Conservation (phyloP, 768 basidiomycete species). For the Tubosaeta brunneosetosa region DNA sequence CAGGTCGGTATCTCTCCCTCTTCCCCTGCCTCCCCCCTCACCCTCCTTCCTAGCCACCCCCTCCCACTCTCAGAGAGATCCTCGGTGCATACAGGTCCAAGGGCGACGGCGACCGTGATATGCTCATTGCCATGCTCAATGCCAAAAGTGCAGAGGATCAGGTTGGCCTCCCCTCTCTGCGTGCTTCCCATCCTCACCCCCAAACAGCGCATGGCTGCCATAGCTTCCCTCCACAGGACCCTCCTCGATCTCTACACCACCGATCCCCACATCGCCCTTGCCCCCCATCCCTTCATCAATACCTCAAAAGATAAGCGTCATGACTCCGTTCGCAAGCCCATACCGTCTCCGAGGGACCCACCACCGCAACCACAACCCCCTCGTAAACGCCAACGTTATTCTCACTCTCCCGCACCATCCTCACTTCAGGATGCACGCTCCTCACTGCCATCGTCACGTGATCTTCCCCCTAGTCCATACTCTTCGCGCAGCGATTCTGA, state of each 20-base stretch:
- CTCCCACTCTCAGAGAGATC: conserved; percentile 81
- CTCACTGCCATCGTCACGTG: conserved; percentile 37
- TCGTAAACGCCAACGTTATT: conserved; percentile 61
- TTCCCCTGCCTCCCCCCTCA: not conserved
- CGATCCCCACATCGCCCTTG: conserved; percentile 30
- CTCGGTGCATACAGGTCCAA: conserved; percentile 78
- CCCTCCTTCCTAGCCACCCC: conserved; percentile 49
- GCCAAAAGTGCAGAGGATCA: conserved; percentile 94
- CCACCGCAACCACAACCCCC: conserved; percentile 39
- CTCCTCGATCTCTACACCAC: conserved; percentile 55
- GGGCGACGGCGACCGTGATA: conserved; percentile 89
- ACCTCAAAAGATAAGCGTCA: conserved; percentile 28
- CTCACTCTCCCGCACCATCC: conserved; percentile 49
- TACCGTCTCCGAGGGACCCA: conserved; percentile 21
- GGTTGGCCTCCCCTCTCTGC: conserved; percentile 40
- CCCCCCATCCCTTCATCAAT: conserved; percentile 17
- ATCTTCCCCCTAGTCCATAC: conserved; percentile 70
- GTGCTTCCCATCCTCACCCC: conserved; percentile 4
- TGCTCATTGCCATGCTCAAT: conserved; percentile 85
- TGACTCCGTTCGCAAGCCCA: conserved; percentile 10
- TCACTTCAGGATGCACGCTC: conserved; percentile 32
- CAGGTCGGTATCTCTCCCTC: conserved; percentile 32
- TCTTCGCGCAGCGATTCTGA: conserved; percentile 65
- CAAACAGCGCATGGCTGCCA: conserved; percentile 62
- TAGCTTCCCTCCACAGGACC: conserved; percentile 65